phyloP scores from a whole-genome alignment of 2,329 filamentous ascomycete genomes.

The Epichloe hybrida region DNA sequence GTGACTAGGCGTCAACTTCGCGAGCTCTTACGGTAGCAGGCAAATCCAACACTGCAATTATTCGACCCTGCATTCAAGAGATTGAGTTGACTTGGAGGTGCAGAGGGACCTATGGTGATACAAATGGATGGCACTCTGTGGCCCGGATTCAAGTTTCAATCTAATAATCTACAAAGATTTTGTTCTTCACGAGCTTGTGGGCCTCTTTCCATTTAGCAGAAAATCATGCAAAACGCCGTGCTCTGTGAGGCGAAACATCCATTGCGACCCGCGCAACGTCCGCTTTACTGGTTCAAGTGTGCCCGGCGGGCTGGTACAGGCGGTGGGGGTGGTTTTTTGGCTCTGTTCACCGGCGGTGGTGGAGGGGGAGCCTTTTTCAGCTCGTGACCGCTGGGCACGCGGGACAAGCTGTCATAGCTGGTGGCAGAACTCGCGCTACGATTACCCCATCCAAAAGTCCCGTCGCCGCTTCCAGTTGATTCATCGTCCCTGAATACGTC shows the following conservation, averaged over 20 bases:
- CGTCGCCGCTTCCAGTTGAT: slow-evolving; percentile 35
- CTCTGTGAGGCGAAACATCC: background rate
- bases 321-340: slow-evolving; percentile 24
- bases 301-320: slow-evolving; percentile 20
- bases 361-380: slow-evolving; percentile 45
- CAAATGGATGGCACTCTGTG: background rate
- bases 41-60: too few species aligned
- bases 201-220: too few species aligned
- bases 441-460: slow-evolving; percentile 36
- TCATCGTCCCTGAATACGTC: slow-evolving; percentile 38
- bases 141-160: background rate
- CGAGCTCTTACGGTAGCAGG: background rate
- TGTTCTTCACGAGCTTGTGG: background rate
- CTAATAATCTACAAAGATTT: background rate
- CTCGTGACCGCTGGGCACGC: slow-evolving; percentile 9
- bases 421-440: slow-evolving; percentile 42
- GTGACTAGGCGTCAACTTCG: slow-evolving; percentile 2
- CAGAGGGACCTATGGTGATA: background rate
- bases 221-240: background rate
- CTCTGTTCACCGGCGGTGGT: slow-evolving; percentile 35
- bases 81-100: background rate
- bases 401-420: slow-evolving; percentile 36
- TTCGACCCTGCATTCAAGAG: too few species aligned
- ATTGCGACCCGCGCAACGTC: background rate
- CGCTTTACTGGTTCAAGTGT: slow-evolving; percentile 10